A percentile compares a stretch with the other conserved stretches of the same genome.
phyloP scores from a whole-genome alignment of 805 yeast species.

The Candida ipomoeae region DNA sequence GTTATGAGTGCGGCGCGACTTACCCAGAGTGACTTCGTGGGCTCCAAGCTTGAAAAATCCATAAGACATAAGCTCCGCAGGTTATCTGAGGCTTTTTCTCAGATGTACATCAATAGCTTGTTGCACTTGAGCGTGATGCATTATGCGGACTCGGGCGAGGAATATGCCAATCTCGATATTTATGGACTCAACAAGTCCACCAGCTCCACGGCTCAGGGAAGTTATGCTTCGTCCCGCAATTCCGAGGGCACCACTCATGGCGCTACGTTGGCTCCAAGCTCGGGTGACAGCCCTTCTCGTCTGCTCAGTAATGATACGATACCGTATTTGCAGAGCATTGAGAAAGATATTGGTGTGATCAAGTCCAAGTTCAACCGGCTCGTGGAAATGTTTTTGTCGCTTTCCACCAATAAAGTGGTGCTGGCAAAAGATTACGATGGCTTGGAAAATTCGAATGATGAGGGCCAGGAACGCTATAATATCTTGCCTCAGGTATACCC shows the following conservation, averaged over 20 bases:
- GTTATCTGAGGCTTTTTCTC: slow-evolving; percentile 53
- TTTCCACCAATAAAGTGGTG: slow-evolving; percentile 33
- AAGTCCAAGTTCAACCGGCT: slow-evolving; percentile 29
- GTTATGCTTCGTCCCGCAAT: slow-evolving; percentile 9
- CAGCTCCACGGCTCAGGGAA: slow-evolving; percentile 10
- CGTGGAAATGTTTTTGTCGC: slow-evolving; percentile 26
- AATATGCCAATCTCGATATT: slow-evolving; percentile 30
- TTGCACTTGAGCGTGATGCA: slow-evolving; percentile 50
- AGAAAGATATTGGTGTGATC: slow-evolving; percentile 35
- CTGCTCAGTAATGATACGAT: slow-evolving; percentile 10
- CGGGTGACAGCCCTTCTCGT: slow-evolving; percentile 3
- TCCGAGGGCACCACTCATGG: slow-evolving; percentile 13
- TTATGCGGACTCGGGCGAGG: slow-evolving; percentile 23
- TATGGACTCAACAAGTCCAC: slow-evolving; percentile 22
- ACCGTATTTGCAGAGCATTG: slow-evolving; percentile 36
- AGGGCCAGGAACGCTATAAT: slow-evolving; percentile 33
- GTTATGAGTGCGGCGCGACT: slow-evolving; percentile 55
- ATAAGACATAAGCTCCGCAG: slow-evolving; percentile 49
- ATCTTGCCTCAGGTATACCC: slow-evolving; percentile 65
- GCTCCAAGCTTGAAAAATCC: slow-evolving; percentile 43
- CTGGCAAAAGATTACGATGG: slow-evolving; percentile 34
- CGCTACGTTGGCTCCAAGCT: neutral
- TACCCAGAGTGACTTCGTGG: slow-evolving; percentile 46
- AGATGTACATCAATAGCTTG: slow-evolving; percentile 60
- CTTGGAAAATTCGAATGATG: slow-evolving; percentile 34